phyloP scores from a whole-genome alignment of 1,284 basidiomycete genomes.

The Fomitiporia mediterranea region DNA sequence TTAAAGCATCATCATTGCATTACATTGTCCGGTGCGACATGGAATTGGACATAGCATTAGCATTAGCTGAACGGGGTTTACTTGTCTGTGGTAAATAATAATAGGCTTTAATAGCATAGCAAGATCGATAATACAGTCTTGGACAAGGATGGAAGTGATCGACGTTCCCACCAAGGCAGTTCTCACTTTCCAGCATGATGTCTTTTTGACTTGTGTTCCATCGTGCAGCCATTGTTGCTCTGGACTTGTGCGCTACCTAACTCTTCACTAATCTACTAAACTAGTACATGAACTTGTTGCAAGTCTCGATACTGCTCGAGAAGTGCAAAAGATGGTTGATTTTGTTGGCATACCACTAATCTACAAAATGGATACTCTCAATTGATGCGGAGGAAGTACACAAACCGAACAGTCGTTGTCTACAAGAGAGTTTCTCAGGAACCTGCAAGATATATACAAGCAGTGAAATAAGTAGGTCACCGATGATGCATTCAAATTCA shows the following conservation, averaged over 20 bases:
- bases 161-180: no score
- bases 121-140: no score
- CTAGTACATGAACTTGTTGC: neutral
- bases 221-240: neutral
- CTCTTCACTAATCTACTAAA: neutral
- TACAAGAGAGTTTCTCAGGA: slow-evolving; percentile 6
- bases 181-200: no score
- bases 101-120: no score
- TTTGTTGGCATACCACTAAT: neutral
- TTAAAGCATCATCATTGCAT: no score
- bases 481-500: slow-evolving; percentile 78
- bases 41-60: no score
- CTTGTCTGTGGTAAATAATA: no score
- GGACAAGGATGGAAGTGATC: no score
- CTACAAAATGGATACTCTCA: slow-evolving; percentile 5
- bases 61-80: no score
- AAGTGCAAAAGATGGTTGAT: neutral
- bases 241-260: neutral
- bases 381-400: slow-evolving; percentile 3
- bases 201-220: slow-evolving; percentile 8
- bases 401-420: neutral
- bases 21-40: no score
- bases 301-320: slow-evolving; percentile 13
- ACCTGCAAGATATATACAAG: slow-evolving; percentile 35
- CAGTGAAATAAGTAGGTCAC: slow-evolving; percentile 63